Evolutionary conservation across 2,329 filamentous ascomycete species (phyloP).

Genomic region (Ceratocystis ficicola): DNA sequence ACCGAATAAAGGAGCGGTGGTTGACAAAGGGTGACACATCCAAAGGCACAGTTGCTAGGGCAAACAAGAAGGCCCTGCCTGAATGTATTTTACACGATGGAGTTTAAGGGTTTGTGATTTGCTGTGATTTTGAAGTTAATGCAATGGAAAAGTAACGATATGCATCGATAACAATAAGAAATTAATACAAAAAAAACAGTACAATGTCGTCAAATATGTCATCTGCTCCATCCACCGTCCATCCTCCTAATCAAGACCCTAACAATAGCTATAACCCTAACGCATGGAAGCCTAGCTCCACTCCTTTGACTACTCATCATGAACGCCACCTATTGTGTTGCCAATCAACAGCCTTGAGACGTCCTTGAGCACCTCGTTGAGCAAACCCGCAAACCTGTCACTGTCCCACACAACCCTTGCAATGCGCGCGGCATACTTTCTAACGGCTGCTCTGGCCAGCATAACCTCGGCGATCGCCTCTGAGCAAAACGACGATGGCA

Average conservation of each 20-base stretch:
- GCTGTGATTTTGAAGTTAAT: background rate
- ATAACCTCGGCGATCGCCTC: conserved; percentile 27
- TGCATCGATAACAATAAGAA: background rate
- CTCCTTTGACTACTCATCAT: background rate
- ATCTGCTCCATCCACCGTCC: too few relatives aligned
- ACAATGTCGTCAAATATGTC: too few relatives aligned
- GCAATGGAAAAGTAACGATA: background rate
- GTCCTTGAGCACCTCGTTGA: background rate
- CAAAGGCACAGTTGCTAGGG: too few relatives aligned
- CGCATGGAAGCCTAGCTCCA: background rate
- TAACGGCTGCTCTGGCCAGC: conserved; percentile 27
- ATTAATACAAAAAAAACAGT: too few relatives aligned
- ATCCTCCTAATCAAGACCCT: background rate
- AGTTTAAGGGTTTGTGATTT: background rate
- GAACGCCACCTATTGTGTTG: background rate
- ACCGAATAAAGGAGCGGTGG: background rate
- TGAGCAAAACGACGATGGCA: background rate
- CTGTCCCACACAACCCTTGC: background rate
- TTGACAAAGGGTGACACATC: too few relatives aligned
- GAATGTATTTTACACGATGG: background rate
- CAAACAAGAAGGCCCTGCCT: too few relatives aligned
- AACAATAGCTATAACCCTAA: background rate
- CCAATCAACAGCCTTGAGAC: background rate
- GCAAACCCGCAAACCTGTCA: background rate
- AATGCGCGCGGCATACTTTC: conserved; percentile 24